phyloP scores from a whole-genome alignment of 768 basidiomycete species.

The Termitomyces sp. region DNA sequence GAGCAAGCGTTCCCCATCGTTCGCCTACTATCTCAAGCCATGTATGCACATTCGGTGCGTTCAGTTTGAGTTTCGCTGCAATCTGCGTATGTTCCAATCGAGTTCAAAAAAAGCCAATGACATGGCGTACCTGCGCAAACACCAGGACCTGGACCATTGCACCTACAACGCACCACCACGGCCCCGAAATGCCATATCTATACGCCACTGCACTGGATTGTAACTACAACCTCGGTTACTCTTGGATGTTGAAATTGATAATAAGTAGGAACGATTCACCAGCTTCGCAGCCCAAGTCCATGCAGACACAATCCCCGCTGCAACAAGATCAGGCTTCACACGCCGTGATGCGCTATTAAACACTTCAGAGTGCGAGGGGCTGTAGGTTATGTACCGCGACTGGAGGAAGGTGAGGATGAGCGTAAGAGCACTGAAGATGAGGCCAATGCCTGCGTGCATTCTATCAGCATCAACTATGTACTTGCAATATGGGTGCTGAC shows the following conservation, averaged over 20 bases:
- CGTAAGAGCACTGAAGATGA: slow-evolving; percentile 61
- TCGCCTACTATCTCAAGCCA: slow-evolving; percentile 83
- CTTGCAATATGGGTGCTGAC: slow-evolving; percentile 21
- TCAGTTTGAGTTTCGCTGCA: slow-evolving; percentile 87
- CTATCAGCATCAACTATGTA: not conserved
- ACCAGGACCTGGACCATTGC: slow-evolving; percentile 85
- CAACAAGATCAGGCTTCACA: slow-evolving; percentile 89
- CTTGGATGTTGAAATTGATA: too few species aligned
- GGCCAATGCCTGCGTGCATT: slow-evolving; percentile 57
- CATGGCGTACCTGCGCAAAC: too few species aligned
- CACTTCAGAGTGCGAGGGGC: slow-evolving; percentile 75
- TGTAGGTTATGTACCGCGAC: slow-evolving; percentile 76
- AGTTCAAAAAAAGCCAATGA: too few species aligned
- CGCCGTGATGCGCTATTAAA: slow-evolving; percentile 79
- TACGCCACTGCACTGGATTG: slow-evolving; percentile 85
- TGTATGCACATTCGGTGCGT: slow-evolving; percentile 84
- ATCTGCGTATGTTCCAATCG: too few species aligned
- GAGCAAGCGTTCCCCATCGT: slow-evolving; percentile 78
- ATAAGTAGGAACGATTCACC: slow-evolving; percentile 22
- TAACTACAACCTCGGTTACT: slow-evolving; percentile 26
- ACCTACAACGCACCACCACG: slow-evolving; percentile 92
- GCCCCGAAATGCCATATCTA: slow-evolving; percentile 77
- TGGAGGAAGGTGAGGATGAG: slow-evolving; percentile 73
- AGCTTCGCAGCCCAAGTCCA: slow-evolving; percentile 88
- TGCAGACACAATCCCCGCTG: slow-evolving; percentile 87